phyloP scores from a whole-genome alignment of 2,329 filamentous ascomycete species.

The Fusarium scirpi region DNA sequence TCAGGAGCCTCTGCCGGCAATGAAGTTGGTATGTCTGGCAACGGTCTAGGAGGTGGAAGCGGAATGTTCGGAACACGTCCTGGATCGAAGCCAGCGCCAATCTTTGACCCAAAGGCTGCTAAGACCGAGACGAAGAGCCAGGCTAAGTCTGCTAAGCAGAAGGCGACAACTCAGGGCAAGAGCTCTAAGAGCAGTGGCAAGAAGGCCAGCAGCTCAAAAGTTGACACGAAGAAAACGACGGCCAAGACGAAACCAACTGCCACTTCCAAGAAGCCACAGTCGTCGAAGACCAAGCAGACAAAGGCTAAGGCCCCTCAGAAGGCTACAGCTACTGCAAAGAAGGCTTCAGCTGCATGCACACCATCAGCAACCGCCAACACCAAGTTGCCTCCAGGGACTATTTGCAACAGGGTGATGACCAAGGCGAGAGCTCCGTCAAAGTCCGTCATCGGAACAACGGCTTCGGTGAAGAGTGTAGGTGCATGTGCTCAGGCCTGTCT shows the following conservation, averaged over 20 bases:
- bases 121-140: not conserved
- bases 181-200: not conserved
- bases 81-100: not conserved
- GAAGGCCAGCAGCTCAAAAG: not conserved
- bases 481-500: not conserved
- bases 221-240: not conserved
- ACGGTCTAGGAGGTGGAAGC: not conserved
- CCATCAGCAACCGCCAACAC: not conserved
- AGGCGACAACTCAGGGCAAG: not conserved
- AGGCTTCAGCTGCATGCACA: not conserved
- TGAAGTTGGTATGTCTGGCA: constrained; percentile 2
- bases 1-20: not conserved
- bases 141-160: not conserved
- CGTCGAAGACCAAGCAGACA: not conserved
- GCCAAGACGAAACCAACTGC: not conserved
- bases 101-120: not conserved
- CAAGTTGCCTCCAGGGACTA: not conserved
- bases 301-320: not conserved
- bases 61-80: not conserved
- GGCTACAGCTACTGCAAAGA: not conserved
- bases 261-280: not conserved
- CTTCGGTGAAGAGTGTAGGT: not conserved
- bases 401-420: constrained; percentile 1
- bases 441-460: not conserved
- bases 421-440: not conserved